Percentiles rank a stretch among this genome's conserved stretches.
Evolutionary conservation across 352 stramenopile genomes (phyloP).

Genomic region (Phytopythium litorale): DNA sequence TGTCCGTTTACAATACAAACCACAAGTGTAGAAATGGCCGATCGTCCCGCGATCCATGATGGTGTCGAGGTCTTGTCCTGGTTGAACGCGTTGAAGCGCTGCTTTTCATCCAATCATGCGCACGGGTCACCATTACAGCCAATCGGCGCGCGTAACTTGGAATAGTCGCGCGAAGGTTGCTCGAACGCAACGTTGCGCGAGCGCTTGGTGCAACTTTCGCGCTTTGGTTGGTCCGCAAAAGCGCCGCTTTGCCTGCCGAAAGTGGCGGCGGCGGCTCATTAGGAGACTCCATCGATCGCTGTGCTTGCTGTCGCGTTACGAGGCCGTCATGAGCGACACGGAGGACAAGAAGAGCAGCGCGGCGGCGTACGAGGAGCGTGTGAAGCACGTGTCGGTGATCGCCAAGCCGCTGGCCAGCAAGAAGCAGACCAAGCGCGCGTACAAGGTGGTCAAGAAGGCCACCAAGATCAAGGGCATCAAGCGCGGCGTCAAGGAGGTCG

Average conservation of each 20-base stretch:
- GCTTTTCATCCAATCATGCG: background rate
- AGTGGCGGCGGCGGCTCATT: background rate
- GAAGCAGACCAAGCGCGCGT: conserved; percentile 94
- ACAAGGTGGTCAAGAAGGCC: conserved; percentile 95
- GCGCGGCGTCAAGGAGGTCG: conserved; percentile 99
- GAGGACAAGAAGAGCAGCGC: conserved; percentile 56
- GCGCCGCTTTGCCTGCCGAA: background rate
- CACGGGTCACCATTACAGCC: background rate
- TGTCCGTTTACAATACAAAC: background rate
- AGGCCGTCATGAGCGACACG: conserved; percentile 54
- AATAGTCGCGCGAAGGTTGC: background rate
- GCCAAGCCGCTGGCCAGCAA: conserved; percentile 96
- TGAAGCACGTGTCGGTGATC: conserved; percentile 91
- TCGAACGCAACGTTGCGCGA: background rate
- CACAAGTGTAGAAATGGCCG: background rate
- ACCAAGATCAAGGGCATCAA: conserved; percentile 96
- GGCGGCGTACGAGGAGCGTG: conserved; percentile 75
- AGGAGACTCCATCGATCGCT: background rate
- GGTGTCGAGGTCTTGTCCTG: background rate
- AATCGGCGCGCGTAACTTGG: background rate
- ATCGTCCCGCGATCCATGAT: background rate
- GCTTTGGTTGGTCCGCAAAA: conserved; percentile 4
- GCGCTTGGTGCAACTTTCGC: background rate
- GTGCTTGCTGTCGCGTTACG: no score
- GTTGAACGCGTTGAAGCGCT: background rate